Percentiles rank a stretch among this genome's conserved stretches.
Conservation (phyloP, 306 rosid genomes). For the Geum urbanum region DNA sequence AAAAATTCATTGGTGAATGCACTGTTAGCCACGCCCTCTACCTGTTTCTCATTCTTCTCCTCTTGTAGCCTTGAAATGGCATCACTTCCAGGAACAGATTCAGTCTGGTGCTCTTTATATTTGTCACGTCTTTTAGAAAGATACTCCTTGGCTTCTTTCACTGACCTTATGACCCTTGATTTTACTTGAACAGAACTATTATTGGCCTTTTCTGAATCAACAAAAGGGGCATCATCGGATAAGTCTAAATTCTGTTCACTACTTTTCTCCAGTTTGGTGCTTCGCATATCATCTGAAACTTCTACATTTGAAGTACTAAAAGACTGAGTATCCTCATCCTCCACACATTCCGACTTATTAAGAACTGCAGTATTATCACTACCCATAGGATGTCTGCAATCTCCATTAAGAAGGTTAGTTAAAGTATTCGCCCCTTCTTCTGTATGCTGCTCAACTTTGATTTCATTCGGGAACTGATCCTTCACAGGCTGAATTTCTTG, state of each 20-base stretch:
- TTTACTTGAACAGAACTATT: constrained; percentile 33
- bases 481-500: constrained; percentile 26
- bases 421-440: constrained; percentile 24
- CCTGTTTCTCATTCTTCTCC: constrained; percentile 26
- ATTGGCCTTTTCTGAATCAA: constrained; percentile 33
- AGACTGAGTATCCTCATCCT: constrained; percentile 22
- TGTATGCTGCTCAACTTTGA: constrained; percentile 19
- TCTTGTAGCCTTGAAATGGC: constrained; percentile 31
- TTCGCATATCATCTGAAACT: constrained; percentile 32
- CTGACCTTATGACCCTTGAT: constrained; percentile 66
- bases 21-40: constrained; percentile 20
- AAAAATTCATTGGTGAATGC: constrained; percentile 25
- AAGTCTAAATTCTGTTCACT: constrained; percentile 22
- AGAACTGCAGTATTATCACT: constrained; percentile 26
- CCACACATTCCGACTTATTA: constrained; percentile 24
- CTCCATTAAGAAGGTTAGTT: constrained; percentile 27
- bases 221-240: constrained; percentile 29
- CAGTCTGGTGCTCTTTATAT: constrained; percentile 23
- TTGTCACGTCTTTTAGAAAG: constrained; percentile 51
- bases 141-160: constrained; percentile 84
- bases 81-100: constrained; percentile 26
- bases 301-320: constrained; percentile 24
- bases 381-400: constrained; percentile 24
- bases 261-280: constrained; percentile 26
- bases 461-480: constrained; percentile 30